Evolutionary conservation across 331 rosid species (phyloP).

Genomic region (Quercus tomentella): DNA sequence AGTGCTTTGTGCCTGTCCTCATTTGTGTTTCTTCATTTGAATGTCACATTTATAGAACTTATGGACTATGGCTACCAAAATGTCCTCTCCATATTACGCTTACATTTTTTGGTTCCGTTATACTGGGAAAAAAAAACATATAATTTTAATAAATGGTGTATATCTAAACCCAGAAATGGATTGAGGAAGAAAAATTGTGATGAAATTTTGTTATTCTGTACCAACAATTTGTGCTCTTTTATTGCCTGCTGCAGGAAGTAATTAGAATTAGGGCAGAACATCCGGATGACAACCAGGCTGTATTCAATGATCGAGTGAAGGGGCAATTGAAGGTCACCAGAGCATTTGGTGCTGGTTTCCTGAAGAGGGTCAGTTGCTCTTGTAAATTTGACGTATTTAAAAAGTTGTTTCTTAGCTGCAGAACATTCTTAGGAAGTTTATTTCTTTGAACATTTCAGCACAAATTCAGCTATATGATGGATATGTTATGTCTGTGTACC

Average conservation of each 20-base stretch:
- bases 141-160: not conserved
- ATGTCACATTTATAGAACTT: not conserved
- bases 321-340: conserved; percentile 65
- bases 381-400: conserved; percentile 33
- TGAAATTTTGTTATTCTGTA: not conserved
- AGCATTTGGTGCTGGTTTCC: conserved; percentile 67
- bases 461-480: not conserved
- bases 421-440: not conserved
- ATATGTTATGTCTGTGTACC: not conserved
- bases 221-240: conserved; percentile 8
- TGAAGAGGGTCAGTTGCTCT: conserved; percentile 59
- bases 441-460: not conserved
- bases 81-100: not conserved
- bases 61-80: not conserved
- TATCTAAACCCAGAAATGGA: not conserved
- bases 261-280: conserved; percentile 49
- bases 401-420: conserved; percentile 26
- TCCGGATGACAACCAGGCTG: conserved; percentile 55
- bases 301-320: conserved; percentile 55
- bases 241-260: conserved; percentile 42
- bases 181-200: not conserved
- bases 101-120: not conserved
- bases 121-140: not conserved
- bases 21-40: not conserved
- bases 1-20: not conserved